These are phyloP conservation scores for Morella rubra DNA, from an alignment of 306 rosid genomes.

Conservation along the genomic window DNA sequence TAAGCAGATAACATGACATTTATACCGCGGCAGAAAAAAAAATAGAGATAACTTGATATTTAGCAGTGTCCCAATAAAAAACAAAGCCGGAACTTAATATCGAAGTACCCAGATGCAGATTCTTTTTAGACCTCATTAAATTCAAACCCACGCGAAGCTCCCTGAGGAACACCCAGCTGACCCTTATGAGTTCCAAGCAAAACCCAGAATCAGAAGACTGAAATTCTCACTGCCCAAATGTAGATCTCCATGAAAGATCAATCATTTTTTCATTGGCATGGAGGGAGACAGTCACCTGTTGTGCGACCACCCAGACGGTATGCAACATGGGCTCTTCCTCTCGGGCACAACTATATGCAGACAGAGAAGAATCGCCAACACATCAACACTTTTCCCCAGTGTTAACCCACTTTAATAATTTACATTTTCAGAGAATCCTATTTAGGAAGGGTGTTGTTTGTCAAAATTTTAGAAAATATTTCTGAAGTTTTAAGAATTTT, in stretches of 20 bases:
- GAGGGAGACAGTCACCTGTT: conserved; percentile 50
- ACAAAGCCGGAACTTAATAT: conserved; percentile 12
- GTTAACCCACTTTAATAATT: not conserved
- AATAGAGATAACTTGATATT: not conserved
- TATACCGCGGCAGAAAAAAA: not conserved
- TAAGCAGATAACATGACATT: conserved; percentile 4
- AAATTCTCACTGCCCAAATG: conserved; percentile 27
- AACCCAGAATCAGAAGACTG: conserved; percentile 25
- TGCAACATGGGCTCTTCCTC: conserved; percentile 23
- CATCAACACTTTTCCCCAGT: not conserved
- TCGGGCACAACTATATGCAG: conserved; percentile 18
- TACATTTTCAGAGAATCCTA: too few species aligned
- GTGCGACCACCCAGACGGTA: conserved; percentile 32
- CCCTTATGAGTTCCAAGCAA: conserved; percentile 14
- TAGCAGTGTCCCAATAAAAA: conserved; percentile 16
- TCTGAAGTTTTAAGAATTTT: too few species aligned
- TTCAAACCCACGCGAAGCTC: conserved; percentile 25
- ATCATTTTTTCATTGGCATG: conserved; percentile 15
- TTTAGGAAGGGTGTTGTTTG: too few species aligned
- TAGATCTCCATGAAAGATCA: conserved; percentile 38
- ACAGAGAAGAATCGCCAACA: not conserved
- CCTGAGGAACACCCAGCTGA: conserved; percentile 1
- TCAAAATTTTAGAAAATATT: too few species aligned
- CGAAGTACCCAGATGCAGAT: conserved; percentile 22
- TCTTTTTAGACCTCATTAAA: conserved; percentile 1